A percentile compares a stretch with the other conserved stretches of the same genome.
Conservation (phyloP, 148 eudicot species). For the Spergularia bocconei region DNA sequence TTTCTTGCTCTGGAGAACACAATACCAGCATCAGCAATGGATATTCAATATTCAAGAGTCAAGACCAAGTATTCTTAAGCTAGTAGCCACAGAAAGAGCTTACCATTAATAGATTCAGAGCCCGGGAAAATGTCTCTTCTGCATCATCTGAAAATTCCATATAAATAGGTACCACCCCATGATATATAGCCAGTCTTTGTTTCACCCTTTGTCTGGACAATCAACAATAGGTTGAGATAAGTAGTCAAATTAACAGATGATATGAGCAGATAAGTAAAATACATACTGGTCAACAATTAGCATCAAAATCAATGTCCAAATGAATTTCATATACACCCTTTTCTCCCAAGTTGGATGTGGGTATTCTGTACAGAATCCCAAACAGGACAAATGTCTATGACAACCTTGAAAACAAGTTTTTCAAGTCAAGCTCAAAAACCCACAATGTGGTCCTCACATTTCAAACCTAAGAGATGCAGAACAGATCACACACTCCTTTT, state of each 20-base stretch:
- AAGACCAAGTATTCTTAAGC: slow-evolving; percentile 6
- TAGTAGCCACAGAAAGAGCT: slow-evolving; percentile 6
- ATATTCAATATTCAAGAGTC: no score
- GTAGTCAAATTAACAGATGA: not conserved
- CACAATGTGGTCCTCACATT: no score
- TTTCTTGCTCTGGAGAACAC: slow-evolving; percentile 52
- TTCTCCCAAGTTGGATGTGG: no score
- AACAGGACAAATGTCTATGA: no score
- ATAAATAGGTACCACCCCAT: slow-evolving; percentile 80
- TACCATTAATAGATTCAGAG: slow-evolving; percentile 72
- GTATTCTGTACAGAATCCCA: no score
- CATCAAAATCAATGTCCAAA: not conserved
- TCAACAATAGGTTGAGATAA: slow-evolving; percentile 11
- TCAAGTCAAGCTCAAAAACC: no score
- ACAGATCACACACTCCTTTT: no score
- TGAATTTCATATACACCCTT: not conserved
- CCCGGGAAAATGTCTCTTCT: slow-evolving; percentile 89
- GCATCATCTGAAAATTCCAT: slow-evolving; percentile 92
- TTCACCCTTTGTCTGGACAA: slow-evolving; percentile 72
- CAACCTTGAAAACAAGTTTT: no score
- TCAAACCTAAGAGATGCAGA: no score
- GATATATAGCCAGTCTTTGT: slow-evolving; percentile 78
- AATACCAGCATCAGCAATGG: slow-evolving; percentile 12
- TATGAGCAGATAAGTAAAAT: not conserved
- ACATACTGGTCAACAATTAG: not conserved